Percentiles rank a stretch among this genome's conserved stretches.
Conservation (phyloP, 2,329 filamentous ascomycete species). For the Amylocarpus encephaloides region DNA sequence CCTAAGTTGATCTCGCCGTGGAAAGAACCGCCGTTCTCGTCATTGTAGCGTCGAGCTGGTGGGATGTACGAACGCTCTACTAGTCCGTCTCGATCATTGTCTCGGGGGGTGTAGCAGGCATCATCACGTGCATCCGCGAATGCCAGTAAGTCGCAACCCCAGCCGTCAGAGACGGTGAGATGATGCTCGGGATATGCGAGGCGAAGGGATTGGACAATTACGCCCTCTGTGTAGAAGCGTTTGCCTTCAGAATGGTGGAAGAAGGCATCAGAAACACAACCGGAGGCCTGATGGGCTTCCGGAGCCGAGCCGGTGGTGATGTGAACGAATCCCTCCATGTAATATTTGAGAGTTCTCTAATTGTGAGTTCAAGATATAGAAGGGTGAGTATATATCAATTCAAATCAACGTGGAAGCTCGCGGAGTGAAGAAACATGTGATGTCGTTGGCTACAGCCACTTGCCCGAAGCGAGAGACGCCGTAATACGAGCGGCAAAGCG, state of each 20-base stretch:
- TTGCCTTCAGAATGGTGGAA: slow-evolving; percentile 19
- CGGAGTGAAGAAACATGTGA: neutral
- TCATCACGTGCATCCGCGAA: slow-evolving; percentile 21
- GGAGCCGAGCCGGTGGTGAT: slow-evolving; percentile 10
- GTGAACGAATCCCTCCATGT: slow-evolving; percentile 22
- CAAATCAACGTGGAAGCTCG: neutral
- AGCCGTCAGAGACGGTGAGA: slow-evolving; percentile 14
- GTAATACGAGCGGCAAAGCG: slow-evolving; percentile 13
- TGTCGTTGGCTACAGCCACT: slow-evolving; percentile 15
- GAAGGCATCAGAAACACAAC: slow-evolving; percentile 12
- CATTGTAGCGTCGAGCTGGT: slow-evolving; percentile 23
- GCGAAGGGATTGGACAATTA: slow-evolving; percentile 18
- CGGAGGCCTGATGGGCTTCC: neutral
- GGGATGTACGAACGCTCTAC: slow-evolving; percentile 19
- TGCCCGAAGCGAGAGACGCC: neutral
- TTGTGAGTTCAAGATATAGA: neutral
- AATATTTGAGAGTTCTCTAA: slow-evolving; percentile 6
- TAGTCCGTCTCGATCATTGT: slow-evolving; percentile 8
- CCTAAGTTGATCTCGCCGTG: slow-evolving; percentile 17
- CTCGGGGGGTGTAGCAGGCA: slow-evolving; percentile 13
- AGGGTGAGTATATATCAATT: neutral
- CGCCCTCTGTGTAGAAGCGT: slow-evolving; percentile 19
- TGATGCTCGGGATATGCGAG: slow-evolving; percentile 21
- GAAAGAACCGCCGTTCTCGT: slow-evolving; percentile 21
- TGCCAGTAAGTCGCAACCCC: slow-evolving; percentile 13